These are phyloP conservation scores for Apiospora pterosperma DNA, from an alignment of 2,329 filamentous ascomycete species.

Conservation along the genomic window DNA sequence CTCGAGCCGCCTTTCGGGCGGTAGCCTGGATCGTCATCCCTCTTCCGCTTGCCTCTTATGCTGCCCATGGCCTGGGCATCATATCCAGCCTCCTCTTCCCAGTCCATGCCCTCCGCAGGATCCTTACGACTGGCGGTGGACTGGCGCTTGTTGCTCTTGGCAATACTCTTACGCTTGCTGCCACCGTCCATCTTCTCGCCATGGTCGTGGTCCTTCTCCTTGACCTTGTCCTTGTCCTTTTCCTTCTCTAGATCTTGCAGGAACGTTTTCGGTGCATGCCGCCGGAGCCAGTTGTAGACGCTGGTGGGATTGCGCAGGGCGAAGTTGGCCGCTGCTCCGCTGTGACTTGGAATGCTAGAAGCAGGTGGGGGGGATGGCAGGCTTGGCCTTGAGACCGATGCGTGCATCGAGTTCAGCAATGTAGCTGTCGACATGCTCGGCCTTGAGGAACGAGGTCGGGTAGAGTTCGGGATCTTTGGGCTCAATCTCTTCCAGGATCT, in stretches of 20 bases:
- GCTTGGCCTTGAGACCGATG: slow-evolving; percentile 41
- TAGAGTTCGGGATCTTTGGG: slow-evolving; percentile 49
- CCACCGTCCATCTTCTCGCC: slow-evolving; percentile 27
- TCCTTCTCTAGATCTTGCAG: slow-evolving; percentile 67
- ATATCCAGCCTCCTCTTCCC: slow-evolving; percentile 31
- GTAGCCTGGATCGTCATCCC: slow-evolving; percentile 58
- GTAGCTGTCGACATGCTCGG: slow-evolving; percentile 72
- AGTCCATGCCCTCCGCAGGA: slow-evolving; percentile 34
- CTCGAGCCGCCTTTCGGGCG: slow-evolving; percentile 54
- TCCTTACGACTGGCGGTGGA: slow-evolving; percentile 30
- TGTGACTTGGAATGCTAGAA: slow-evolving; percentile 28
- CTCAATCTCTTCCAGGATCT: slow-evolving; percentile 46
- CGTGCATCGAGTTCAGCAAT: slow-evolving; percentile 60
- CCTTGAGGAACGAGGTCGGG: slow-evolving; percentile 64
- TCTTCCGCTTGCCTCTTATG: slow-evolving; percentile 52
- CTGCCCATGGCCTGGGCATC: slow-evolving; percentile 28
- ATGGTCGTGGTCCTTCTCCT: slow-evolving; percentile 38
- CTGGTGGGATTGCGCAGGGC: slow-evolving; percentile 78
- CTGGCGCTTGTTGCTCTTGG: slow-evolving; percentile 33
- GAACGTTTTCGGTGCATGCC: slow-evolving; percentile 81
- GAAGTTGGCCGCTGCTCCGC: slow-evolving; percentile 35
- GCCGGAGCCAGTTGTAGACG: slow-evolving; percentile 92
- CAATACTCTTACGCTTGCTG: slow-evolving; percentile 28
- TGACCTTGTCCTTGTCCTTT: slow-evolving; percentile 34
- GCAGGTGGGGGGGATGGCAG: slow-evolving; percentile 49